Conservation (phyloP, 2,329 filamentous ascomycete species). For the Fusarium sacchari region DNA sequence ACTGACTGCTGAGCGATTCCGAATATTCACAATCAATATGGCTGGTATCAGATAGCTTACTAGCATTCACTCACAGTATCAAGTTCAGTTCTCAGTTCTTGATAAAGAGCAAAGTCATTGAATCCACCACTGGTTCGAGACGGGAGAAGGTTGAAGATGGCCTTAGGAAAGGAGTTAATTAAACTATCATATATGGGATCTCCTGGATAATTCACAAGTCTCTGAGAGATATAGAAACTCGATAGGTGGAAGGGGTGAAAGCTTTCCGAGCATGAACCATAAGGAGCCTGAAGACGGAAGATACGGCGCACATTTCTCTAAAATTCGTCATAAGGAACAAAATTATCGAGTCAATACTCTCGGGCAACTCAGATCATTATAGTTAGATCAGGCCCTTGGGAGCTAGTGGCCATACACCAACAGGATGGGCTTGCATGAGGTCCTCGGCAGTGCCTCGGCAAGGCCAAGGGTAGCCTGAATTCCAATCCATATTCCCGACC, state of each 20-base stretch:
- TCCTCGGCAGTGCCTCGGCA: neutral
- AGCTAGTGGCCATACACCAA: neutral
- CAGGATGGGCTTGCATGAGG: neutral
- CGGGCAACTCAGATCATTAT: rapidly evolving
- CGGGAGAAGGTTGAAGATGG: neutral
- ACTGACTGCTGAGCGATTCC: neutral
- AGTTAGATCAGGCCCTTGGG: rapidly evolving
- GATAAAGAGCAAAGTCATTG: too few species aligned
- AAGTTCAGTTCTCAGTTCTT: too few species aligned
- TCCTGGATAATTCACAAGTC: rapidly evolving
- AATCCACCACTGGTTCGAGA: neutral
- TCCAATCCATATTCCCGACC: rapidly evolving
- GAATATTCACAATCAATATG: neutral
- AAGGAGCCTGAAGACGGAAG: neutral
- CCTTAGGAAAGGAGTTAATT: neutral
- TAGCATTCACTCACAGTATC: neutral
- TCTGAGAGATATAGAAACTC: rapidly evolving
- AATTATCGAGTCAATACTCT: rapidly evolving
- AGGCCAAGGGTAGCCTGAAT: neutral
- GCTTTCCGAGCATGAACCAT: rapidly evolving
- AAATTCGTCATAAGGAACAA: rapidly evolving
- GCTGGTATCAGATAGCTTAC: neutral
- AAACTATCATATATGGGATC: rapidly evolving
- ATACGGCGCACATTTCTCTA: neutral
- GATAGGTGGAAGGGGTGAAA: rapidly evolving